Base-by-base conservation (phyloP, 805 yeast genomes). In the Clavispora vitiphila region DNA sequence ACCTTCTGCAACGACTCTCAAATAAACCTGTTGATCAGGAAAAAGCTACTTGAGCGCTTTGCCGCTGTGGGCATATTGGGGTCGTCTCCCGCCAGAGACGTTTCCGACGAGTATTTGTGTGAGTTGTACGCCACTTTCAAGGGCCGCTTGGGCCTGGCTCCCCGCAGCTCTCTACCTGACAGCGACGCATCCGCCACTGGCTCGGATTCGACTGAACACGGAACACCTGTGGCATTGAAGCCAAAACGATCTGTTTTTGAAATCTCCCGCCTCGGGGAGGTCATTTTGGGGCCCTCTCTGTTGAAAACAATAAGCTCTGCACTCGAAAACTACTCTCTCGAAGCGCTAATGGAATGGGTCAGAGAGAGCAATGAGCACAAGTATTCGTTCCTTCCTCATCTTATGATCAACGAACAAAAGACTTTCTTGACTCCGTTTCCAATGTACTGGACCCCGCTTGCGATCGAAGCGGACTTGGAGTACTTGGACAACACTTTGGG, bases 361-460 rank as follows among this genome's bases (percentile, higher is more conserved):
- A 41, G 37, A 12, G 46, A 42, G 20, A 48, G 24, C 25, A 35
- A 40, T 16, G 55, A 51, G 24, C 55, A 59, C 41, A 53, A 52
- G 38, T 60, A 48, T 41, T 54, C 47, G 24, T 51, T 50, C 38
- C 59, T 61, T 3, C 53, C 61, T 12, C 60, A 65, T 35, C 58
- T 63, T 40, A 45, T 65, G 47, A 50, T 58, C 19, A 57, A 52
- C 8, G 43, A 46, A 19, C 55, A 46, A 15, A 48, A 51, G 5
- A 47, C 47, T 26, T 64, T 61, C 34, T 52, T 60, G 18, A 62
- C 64, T 40, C 55, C 62, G 0, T 55, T 69, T 27, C 74, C 74
- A 1, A 49, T 61, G 41, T 60, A 64, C 15, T 69, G 75, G 74
- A 53, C 57, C 2, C 71, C 74, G 8, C 45, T 69, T n/a, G 53